Evolutionary conservation across 192 early-diverging fungal genomes (phyloP).

Genomic region (Geranomyces michiganensis): DNA sequence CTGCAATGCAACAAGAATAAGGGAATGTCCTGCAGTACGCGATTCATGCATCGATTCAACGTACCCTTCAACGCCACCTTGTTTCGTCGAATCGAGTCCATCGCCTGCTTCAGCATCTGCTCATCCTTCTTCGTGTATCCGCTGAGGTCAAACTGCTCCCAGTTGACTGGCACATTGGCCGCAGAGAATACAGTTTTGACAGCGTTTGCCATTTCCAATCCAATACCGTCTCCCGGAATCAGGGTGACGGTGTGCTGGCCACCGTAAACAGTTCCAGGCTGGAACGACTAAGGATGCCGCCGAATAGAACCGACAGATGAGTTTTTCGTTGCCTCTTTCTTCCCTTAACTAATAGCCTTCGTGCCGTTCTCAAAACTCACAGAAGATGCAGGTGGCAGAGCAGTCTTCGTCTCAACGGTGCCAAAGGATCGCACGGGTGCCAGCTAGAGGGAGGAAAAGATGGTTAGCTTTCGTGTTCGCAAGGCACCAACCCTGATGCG

Average conservation of each 20-base stretch:
- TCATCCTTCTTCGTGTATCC: slow-evolving; percentile 84
- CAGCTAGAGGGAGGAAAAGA: background rate
- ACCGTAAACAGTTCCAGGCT: slow-evolving; percentile 68
- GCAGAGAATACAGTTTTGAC: slow-evolving; percentile 96
- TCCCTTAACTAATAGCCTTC: no score
- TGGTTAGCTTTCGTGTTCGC: background rate
- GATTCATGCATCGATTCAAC: background rate
- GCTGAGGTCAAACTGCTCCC: slow-evolving; percentile 96
- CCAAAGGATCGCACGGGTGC: slow-evolving; percentile 19
- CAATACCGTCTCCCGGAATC: slow-evolving; percentile 98
- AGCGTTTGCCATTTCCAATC: slow-evolving; percentile 85
- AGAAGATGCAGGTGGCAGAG: slow-evolving; percentile 3
- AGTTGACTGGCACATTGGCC: slow-evolving; percentile 91
- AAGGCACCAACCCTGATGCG: background rate
- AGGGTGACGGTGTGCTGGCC: slow-evolving; percentile 95
- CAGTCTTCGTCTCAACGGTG: slow-evolving; percentile 28
- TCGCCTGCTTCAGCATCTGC: slow-evolving; percentile 81
- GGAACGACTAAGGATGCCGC: slow-evolving; percentile 3
- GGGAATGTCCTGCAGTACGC: background rate
- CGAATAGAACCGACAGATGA: background rate
- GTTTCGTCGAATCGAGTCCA: slow-evolving; percentile 90
- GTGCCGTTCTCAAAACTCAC: slow-evolving; percentile 1
- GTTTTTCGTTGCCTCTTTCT: background rate
- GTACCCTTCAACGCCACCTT: slow-evolving; percentile 98
- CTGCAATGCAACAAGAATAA: slow-evolving; percentile 38